phyloP scores from a whole-genome alignment of 2,329 filamentous ascomycete genomes.

The Colletotrichum tofieldiae region DNA sequence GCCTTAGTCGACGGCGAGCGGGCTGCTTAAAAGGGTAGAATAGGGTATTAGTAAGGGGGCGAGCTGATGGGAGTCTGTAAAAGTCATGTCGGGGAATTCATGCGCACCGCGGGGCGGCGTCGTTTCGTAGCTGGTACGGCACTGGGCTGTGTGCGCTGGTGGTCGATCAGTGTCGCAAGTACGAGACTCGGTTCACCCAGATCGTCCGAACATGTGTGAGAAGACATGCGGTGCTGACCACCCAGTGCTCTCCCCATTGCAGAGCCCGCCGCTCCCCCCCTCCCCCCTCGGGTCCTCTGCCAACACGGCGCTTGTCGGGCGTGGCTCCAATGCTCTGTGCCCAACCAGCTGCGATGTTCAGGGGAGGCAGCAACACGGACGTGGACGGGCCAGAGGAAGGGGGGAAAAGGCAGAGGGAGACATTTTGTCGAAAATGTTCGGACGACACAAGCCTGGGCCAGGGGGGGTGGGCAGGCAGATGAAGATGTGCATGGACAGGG shows the following conservation, averaged over 20 bases:
- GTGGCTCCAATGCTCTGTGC: slow-evolving; percentile 26
- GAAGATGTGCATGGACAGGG: slow-evolving; percentile 28
- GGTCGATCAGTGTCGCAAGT: slow-evolving; percentile 36
- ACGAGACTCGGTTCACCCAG: slow-evolving; percentile 40
- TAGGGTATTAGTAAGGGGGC: slow-evolving; percentile 24
- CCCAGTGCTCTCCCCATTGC: background rate
- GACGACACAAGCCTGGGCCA: slow-evolving; percentile 23
- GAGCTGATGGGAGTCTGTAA: background rate
- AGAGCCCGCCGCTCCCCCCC: background rate
- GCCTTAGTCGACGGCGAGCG: slow-evolving; percentile 10
- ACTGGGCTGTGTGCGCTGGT: slow-evolving; percentile 27
- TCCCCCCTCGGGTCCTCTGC: slow-evolving; percentile 24
- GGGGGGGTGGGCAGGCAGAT: slow-evolving; percentile 14
- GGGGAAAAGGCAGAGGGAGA: slow-evolving; percentile 8
- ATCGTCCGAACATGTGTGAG: slow-evolving; percentile 36
- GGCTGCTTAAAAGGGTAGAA: slow-evolving; percentile 9
- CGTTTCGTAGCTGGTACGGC: slow-evolving; percentile 41
- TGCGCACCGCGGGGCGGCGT: slow-evolving; percentile 27
- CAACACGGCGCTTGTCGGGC: slow-evolving; percentile 26
- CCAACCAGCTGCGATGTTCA: slow-evolving; percentile 33
- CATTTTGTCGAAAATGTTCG: slow-evolving; percentile 26
- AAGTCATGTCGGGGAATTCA: slow-evolving; percentile 28
- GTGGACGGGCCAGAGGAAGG: slow-evolving; percentile 12
- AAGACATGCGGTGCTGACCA: slow-evolving; percentile 4
- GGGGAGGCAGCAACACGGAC: slow-evolving; percentile 33